A percentile compares a stretch with the other conserved stretches of the same genome.
Conservation (phyloP, 805 yeast genomes). For the Wickerhamiella australiensis region DNA sequence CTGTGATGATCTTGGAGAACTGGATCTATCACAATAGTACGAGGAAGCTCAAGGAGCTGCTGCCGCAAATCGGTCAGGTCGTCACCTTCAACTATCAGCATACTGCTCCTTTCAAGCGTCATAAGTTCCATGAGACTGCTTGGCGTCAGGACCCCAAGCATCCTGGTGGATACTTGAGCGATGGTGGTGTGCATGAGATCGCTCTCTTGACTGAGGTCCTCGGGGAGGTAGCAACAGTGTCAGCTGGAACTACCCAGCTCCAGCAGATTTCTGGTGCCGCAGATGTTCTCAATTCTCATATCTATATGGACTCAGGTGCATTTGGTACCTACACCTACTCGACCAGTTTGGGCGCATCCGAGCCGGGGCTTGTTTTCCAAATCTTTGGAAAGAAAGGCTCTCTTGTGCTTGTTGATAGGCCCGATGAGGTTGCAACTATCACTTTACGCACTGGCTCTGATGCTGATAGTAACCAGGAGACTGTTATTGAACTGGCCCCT, state of each 20-base stretch:
- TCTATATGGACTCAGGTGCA: constrained; percentile 45
- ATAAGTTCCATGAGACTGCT: constrained; percentile 45
- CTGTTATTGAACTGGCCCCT: constrained; percentile 16
- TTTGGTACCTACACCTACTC: constrained; percentile 84
- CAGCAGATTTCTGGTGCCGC: constrained; percentile 68
- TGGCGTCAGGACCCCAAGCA: constrained; percentile 92
- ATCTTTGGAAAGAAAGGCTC: constrained; percentile 77
- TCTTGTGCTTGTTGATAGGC: constrained; percentile 40
- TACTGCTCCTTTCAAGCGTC: constrained; percentile 42
- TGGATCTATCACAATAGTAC: constrained; percentile 67
- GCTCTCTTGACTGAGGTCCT: constrained; percentile 73
- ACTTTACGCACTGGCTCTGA: constrained; percentile 23
- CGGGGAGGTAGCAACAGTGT: constrained; percentile 58
- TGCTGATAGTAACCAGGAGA: constrained; percentile 25
- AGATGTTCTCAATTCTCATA: constrained; percentile 64
- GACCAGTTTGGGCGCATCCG: constrained; percentile 74
- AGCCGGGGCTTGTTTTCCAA: constrained; percentile 51
- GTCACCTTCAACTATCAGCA: constrained; percentile 28
- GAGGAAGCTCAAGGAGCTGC: constrained; percentile 39
- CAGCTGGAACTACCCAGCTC: constrained; percentile 68
- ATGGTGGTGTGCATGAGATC: constrained; percentile 94
- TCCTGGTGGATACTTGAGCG: constrained; percentile 83
- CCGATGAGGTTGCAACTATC: constrained; percentile 9
- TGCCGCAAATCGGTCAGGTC: constrained; percentile 60
- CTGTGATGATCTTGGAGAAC: constrained; percentile 72